A percentile compares a stretch with the other conserved stretches of the same genome.
Conservation (phyloP, 2,329 filamentous ascomycete species). For the Parafenestella ontariensis region DNA sequence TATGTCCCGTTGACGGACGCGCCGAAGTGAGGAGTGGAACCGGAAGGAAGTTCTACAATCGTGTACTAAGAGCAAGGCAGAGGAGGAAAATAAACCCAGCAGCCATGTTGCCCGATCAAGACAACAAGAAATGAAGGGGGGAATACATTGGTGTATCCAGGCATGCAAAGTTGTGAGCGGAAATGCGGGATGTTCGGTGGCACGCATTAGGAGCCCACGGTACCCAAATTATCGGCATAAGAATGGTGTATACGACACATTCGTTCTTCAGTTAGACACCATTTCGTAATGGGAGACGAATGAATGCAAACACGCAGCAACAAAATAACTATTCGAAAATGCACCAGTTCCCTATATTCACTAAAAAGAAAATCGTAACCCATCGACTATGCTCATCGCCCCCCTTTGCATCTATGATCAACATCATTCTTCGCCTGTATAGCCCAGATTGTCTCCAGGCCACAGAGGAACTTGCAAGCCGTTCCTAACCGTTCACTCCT, state of each 20-base stretch:
- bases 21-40: constrained; percentile 46
- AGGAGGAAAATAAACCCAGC: background rate
- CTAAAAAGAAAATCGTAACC: background rate
- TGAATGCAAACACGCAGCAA: background rate
- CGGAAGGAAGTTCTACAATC: background rate
- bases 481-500: constrained; percentile 6
- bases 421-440: too few relatives aligned
- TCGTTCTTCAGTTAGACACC: background rate
- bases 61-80: background rate
- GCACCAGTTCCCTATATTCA: background rate
- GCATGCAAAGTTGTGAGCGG: background rate
- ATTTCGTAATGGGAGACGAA: background rate
- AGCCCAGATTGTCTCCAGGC: background rate
- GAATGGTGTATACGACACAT: background rate
- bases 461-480: background rate
- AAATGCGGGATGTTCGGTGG: background rate
- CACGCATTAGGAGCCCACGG: background rate
- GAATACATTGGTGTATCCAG: background rate
- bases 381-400: background rate
- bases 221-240: background rate
- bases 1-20: constrained; percentile 82
- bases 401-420: too few relatives aligned
- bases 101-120: background rate
- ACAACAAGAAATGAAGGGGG: background rate
- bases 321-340: background rate